phyloP scores from a whole-genome alignment of 495 filamentous ascomycete genomes.

The Penicillium odoratum region DNA sequence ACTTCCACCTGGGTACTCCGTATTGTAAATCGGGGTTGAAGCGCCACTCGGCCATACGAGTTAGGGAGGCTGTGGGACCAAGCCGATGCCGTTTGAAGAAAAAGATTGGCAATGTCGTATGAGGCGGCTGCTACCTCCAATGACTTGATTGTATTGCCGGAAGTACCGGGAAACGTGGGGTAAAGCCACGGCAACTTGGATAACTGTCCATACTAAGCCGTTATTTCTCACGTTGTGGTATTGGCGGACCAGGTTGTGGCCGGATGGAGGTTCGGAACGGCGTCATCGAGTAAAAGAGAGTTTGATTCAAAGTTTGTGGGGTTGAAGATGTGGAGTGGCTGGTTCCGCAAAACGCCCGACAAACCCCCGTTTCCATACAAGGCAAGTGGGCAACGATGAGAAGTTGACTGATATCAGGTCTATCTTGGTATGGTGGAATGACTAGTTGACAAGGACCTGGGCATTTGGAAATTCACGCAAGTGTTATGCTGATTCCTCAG shows the following conservation, averaged over 20 bases:
- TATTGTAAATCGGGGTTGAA: not conserved
- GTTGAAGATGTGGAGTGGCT: slow-evolving; percentile 8
- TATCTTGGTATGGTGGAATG: not conserved
- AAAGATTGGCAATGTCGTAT: slow-evolving; percentile 2
- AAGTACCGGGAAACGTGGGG: slow-evolving; percentile 2
- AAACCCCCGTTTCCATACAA: slow-evolving; percentile 17
- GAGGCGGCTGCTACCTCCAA: not conserved
- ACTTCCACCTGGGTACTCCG: not conserved
- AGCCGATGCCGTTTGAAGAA: not conserved
- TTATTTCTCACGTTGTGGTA: not conserved
- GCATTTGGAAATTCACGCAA: too few species aligned
- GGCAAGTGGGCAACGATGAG: slow-evolving; percentile 5
- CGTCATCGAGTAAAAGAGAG: slow-evolving; percentile 17
- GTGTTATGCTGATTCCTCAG: too few species aligned
- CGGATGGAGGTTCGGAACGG: slow-evolving; percentile 3
- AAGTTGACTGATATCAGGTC: not conserved
- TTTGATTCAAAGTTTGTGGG: slow-evolving; percentile 18
- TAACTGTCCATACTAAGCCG: not conserved
- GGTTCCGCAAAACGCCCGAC: slow-evolving; percentile 17
- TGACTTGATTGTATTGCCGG: slow-evolving; percentile 6
- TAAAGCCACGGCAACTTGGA: slow-evolving; percentile 1
- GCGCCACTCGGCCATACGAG: slow-evolving; percentile 1
- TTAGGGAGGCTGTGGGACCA: not conserved
- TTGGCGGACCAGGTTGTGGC: not conserved
- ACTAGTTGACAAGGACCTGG: too few species aligned